Evolutionary conservation across 768 basidiomycete species (phyloP).

Genomic region (Auriscalpium vulgare): DNA sequence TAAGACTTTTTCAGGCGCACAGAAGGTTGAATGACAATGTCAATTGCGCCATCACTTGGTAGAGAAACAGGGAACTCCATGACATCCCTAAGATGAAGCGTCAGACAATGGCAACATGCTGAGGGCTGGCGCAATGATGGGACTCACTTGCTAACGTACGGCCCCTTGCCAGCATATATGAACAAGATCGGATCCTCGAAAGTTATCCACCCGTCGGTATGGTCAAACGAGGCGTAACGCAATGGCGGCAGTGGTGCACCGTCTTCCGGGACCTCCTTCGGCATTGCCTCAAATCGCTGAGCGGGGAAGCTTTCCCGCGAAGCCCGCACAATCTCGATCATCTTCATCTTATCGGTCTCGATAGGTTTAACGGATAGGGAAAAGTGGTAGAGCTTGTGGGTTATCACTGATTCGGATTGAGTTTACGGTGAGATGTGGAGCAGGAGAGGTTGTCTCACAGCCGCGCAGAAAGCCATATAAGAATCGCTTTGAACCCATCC

Average conservation of each 20-base stretch:
- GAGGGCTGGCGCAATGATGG: neutral
- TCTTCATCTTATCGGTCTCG: conserved; percentile 61
- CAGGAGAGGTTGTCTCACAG: conserved; percentile 32
- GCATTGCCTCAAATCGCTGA: conserved; percentile 13
- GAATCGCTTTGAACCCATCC: conserved; percentile 83
- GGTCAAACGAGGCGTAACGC: conserved; percentile 29
- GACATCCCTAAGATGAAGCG: conserved; percentile 39
- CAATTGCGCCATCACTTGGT: conserved; percentile 73
- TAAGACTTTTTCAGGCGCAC: conserved; percentile 31
- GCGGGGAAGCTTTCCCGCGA: conserved; percentile 17
- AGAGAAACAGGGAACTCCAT: conserved; percentile 82
- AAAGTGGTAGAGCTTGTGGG: conserved; percentile 55
- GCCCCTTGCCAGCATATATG: conserved; percentile 72
- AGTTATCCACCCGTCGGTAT: conserved; percentile 59
- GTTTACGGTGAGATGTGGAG: neutral
- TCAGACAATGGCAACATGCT: too few species aligned
- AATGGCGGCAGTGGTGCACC: conserved; percentile 34
- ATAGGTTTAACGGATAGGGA: conserved; percentile 61
- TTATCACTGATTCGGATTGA: conserved; percentile 36
- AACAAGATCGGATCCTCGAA: conserved; percentile 63
- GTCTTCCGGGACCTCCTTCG: conserved; percentile 6
- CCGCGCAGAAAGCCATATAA: conserved; percentile 63
- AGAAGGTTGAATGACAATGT: conserved; percentile 55
- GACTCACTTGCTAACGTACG: conserved; percentile 57
- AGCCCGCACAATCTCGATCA: conserved; percentile 46